A percentile compares a stretch with the other conserved stretches of the same genome.
These are phyloP conservation scores for Flaveria linearis DNA, from an alignment of 129 eudicot species.

Conservation along the genomic window DNA sequence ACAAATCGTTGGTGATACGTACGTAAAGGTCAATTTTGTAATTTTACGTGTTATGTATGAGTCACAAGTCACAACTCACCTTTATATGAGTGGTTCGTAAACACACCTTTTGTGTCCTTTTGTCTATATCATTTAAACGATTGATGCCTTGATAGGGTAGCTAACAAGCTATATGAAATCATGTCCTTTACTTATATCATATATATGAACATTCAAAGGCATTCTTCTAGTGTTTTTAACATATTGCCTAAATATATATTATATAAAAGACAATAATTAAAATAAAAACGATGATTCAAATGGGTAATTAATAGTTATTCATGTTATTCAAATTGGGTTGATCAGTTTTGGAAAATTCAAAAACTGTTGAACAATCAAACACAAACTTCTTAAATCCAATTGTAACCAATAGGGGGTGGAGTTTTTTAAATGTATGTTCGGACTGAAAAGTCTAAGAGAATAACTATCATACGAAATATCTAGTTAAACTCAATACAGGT, in stretches of 20 bases:
- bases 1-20: slow-evolving; percentile 1
- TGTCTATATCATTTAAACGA: slow-evolving; percentile 21
- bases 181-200: slow-evolving; percentile 10
- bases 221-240: not conserved
- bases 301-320: too few species aligned
- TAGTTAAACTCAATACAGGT: too few species aligned
- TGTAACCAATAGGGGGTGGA: not conserved
- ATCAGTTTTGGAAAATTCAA: not conserved
- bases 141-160: slow-evolving; percentile 17
- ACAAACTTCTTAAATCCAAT: not conserved
- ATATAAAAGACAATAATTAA: too few species aligned
- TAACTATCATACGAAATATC: too few species aligned
- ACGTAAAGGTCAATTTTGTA: slow-evolving; percentile 39
- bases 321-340: not conserved
- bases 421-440: not conserved
- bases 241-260: not conserved
- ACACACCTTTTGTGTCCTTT: slow-evolving; percentile 29
- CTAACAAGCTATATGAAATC: not conserved
- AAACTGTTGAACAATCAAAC: not conserved
- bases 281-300: too few species aligned
- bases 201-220: not conserved
- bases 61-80: slow-evolving; percentile 18
- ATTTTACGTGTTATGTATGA: slow-evolving; percentile 16
- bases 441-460: too few species aligned
- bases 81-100: slow-evolving; percentile 34